Conservation (phyloP, 176 grass and related monocot genomes). For the Eragrostis nindensis region DNA sequence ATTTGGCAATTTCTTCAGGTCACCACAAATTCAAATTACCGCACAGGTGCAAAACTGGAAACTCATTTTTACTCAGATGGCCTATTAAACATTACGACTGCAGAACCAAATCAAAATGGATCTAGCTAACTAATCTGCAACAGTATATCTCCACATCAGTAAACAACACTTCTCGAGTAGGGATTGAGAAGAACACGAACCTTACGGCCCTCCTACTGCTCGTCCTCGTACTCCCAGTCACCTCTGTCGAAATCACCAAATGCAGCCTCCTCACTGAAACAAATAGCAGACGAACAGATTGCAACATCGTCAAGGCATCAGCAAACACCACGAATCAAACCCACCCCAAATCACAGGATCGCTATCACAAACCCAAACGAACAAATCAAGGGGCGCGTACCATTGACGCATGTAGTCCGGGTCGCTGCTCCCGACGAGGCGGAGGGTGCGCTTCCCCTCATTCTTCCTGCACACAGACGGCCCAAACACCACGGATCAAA, state of each 20-base stretch:
- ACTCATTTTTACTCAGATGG: background rate
- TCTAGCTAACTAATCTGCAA: background rate
- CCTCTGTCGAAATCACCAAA: conserved; percentile 21
- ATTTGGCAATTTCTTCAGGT: background rate
- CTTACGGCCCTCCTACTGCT: conserved; percentile 9
- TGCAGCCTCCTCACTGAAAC: conserved; percentile 30
- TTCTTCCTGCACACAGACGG: conserved; percentile 13
- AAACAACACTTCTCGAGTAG: background rate
- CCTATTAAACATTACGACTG: background rate
- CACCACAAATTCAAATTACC: background rate
- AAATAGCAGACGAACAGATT: background rate
- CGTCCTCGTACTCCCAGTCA: conserved; percentile 26
- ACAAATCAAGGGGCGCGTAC: background rate
- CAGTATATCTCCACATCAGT: background rate
- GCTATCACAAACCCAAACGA: background rate
- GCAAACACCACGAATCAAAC: too few species aligned
- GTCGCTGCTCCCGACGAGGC: conserved; percentile 31
- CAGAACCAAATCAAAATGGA: background rate
- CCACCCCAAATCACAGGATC: background rate
- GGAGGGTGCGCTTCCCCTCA: conserved; percentile 29
- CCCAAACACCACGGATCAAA: background rate
- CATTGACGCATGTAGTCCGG: conserved; percentile 23
- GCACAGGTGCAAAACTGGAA: background rate
- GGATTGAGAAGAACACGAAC: conserved; percentile 22
- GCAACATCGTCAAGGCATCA: too few species aligned